phyloP scores from a whole-genome alignment of 345 rosid species.

The Linum lewisii region DNA sequence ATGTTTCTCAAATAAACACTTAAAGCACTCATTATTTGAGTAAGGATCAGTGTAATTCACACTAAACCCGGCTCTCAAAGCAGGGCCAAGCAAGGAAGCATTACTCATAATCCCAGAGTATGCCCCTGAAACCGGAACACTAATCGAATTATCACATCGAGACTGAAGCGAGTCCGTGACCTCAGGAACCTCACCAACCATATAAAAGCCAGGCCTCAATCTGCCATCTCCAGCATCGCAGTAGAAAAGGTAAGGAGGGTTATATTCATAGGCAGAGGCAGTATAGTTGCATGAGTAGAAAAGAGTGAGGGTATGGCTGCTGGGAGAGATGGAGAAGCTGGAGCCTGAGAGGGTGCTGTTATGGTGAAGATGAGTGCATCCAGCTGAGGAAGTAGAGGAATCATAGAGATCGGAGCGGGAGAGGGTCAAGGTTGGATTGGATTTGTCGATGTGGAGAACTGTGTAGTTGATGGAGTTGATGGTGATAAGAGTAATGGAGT shows the following conservation, averaged over 20 bases:
- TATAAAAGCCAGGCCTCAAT: slow-evolving; percentile 11
- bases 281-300: slow-evolving; percentile 20
- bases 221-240: slow-evolving; percentile 11
- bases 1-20: slow-evolving; percentile 12
- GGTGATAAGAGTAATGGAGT: slow-evolving; percentile 8
- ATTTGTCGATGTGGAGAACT: slow-evolving; percentile 19
- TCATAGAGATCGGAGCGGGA: slow-evolving; percentile 23
- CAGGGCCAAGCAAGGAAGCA: slow-evolving; percentile 19
- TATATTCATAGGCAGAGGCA: background rate
- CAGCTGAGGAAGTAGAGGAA: background rate
- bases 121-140: slow-evolving; percentile 11
- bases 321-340: slow-evolving; percentile 5
- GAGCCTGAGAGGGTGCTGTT: slow-evolving; percentile 22
- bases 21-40: slow-evolving; percentile 15
- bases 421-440: slow-evolving; percentile 12
- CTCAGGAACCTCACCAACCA: slow-evolving; percentile 16
- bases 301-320: slow-evolving; percentile 12
- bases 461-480: slow-evolving; percentile 16
- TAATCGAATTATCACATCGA: slow-evolving; percentile 10
- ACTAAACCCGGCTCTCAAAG: slow-evolving; percentile 29
- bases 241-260: slow-evolving; percentile 12
- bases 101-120: slow-evolving; percentile 2
- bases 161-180: slow-evolving; percentile 8
- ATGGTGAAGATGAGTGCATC: slow-evolving; percentile 13
- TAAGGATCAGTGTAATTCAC: slow-evolving; percentile 19